Conservation (phyloP, 2,329 filamentous ascomycete species). For the Coniochaeta pulveracea region DNA sequence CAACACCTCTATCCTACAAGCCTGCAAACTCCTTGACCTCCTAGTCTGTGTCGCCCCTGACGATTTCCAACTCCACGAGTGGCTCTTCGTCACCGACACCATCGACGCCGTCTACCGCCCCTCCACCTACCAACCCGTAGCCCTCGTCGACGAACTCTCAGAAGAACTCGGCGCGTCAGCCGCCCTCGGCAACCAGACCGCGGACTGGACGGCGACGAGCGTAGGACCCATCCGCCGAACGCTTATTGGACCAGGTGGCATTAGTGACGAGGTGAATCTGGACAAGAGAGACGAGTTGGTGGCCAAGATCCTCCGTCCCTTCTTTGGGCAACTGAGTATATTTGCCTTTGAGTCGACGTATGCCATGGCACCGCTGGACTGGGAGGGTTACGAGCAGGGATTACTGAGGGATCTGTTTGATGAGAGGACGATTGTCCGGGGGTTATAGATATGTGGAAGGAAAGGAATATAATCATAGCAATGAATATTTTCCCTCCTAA, state of each 20-base stretch:
- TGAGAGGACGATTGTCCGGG: conserved; percentile 57
- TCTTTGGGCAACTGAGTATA: conserved; percentile 87
- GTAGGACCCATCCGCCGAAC: conserved; percentile 28
- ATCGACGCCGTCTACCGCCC: conserved; percentile 90
- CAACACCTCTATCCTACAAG: conserved; percentile 69
- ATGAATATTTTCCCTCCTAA: too few relatives aligned
- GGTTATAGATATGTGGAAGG: conserved; percentile 28
- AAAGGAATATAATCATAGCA: too few relatives aligned
- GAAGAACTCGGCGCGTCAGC: conserved; percentile 53
- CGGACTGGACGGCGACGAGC: conserved; percentile 14
- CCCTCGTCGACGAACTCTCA: conserved; percentile 74
- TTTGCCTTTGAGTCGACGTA: conserved; percentile 90
- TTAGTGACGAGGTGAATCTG: conserved; percentile 41
- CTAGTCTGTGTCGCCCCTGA: conserved; percentile 81
- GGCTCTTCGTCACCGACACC: conserved; percentile 94
- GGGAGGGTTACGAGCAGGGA: conserved; percentile 48
- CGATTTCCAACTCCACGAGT: conserved; percentile 96
- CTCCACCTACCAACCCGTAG: conserved; percentile 54
- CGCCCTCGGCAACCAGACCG: conserved; percentile 18
- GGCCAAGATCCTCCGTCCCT: conserved; percentile 69
- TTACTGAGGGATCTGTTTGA: conserved; percentile 70
- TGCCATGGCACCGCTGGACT: conserved; percentile 62
- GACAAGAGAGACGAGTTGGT: conserved; percentile 60
- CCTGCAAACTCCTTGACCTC: conserved; percentile 85
- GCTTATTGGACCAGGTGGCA: conserved; percentile 39